Percentiles rank a stretch among this genome's conserved stretches.
phyloP scores from a whole-genome alignment of 1,284 basidiomycete species.

The Tilletia horrida region DNA sequence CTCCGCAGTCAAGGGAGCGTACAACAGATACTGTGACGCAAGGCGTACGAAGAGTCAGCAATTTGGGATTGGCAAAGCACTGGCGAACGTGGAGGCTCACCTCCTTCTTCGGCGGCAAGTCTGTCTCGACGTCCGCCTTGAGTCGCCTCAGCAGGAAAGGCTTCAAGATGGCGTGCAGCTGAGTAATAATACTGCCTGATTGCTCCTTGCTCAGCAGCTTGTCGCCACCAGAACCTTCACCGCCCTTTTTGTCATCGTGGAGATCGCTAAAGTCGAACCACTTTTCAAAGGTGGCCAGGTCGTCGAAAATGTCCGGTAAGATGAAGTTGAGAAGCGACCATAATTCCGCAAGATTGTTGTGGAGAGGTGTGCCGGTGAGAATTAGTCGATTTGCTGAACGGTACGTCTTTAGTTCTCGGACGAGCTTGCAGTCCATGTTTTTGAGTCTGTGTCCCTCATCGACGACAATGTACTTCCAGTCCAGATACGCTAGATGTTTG shows the following conservation, averaged over 20 bases:
- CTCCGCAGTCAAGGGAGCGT: conserved; percentile 76
- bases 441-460: conserved; percentile 93
- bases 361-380: conserved; percentile 82
- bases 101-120: conserved; percentile 52
- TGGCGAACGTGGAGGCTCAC: background rate
- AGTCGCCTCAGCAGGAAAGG: conserved; percentile 50
- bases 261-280: conserved; percentile 60
- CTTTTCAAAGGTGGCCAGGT: conserved; percentile 82
- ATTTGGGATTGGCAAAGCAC: background rate
- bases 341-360: conserved; percentile 90
- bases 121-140: conserved; percentile 47
- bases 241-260: conserved; percentile 26
- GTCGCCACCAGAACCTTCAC: conserved; percentile 3
- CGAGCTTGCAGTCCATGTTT: conserved; percentile 83
- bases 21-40: conserved; percentile 66
- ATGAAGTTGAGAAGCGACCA: conserved; percentile 90
- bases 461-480: conserved; percentile 79
- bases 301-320: conserved; percentile 69
- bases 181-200: conserved; percentile 58
- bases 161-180: conserved; percentile 51
- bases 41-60: background rate
- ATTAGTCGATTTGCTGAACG: conserved; percentile 81
- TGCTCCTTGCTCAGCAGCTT: conserved; percentile 60
- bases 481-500: conserved; percentile 32
- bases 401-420: conserved; percentile 86